Percentiles rank a stretch among this genome's conserved stretches.
Evolutionary conservation across 2,329 filamentous ascomycete genomes (phyloP).

Genomic region (Lachnellula hyalina): DNA sequence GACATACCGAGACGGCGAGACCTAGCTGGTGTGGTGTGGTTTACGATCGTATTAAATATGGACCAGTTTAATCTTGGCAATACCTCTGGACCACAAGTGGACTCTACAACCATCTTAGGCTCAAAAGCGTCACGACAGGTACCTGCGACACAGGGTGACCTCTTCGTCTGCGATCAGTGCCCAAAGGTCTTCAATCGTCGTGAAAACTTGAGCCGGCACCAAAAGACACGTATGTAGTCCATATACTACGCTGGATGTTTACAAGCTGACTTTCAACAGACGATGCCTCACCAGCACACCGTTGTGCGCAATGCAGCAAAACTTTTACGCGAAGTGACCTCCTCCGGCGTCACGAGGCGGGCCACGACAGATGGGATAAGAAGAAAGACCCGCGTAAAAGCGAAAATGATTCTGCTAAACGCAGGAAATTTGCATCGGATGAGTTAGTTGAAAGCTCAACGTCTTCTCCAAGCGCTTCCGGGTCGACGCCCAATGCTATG

Average conservation of each 20-base stretch:
- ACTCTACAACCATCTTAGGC: not conserved
- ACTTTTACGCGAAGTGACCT: conserved; percentile 25
- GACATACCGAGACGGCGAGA: too few relatives aligned
- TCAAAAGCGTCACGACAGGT: not conserved
- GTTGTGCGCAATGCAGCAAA: conserved; percentile 22
- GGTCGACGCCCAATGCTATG: not conserved
- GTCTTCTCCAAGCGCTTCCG: not conserved
- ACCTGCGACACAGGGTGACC: not conserved
- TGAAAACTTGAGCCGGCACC: conserved; percentile 24
- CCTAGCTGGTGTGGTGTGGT: too few relatives aligned
- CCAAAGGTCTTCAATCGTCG: conserved; percentile 21
- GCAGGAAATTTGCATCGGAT: conserved; percentile 7
- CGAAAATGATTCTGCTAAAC: conserved; percentile 7
- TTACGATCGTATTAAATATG: not conserved
- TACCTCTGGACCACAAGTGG: not conserved
- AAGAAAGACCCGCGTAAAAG: conserved; percentile 1
- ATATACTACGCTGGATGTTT: not conserved
- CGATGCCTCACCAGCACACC: conserved; percentile 14
- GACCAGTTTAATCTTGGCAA: not conserved
- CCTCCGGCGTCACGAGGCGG: conserved; percentile 21
- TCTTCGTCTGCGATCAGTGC: conserved; percentile 17
- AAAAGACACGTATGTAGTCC: conserved; percentile 19
- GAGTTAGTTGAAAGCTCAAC: not conserved
- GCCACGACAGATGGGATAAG: conserved; percentile 23
- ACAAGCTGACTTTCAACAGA: conserved; percentile 9